Evolutionary conservation across 805 yeast species (phyloP).

Genomic region (Barnettozyma botsteinii): DNA sequence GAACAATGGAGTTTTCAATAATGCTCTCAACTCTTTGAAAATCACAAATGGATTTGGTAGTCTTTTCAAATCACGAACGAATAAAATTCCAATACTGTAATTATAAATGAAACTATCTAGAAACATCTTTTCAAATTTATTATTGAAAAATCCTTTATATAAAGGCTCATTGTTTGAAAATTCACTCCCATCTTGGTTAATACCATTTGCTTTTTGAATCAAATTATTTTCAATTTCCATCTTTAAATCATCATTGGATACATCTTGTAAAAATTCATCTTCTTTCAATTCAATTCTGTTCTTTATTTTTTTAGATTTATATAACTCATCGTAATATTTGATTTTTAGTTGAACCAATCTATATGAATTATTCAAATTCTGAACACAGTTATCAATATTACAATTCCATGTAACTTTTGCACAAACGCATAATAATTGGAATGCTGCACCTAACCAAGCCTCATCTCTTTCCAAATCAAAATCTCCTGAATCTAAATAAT

Average conservation of each 20-base stretch:
- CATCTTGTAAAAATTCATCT: neutral
- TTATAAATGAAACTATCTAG: conserved; percentile 41
- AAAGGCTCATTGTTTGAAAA: no score
- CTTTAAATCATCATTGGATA: conserved; percentile 15
- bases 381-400: conserved; percentile 5
- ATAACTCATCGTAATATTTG: conserved; percentile 1
- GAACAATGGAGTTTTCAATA: conserved; percentile 32
- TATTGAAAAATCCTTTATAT: neutral
- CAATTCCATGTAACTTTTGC: conserved; percentile 29
- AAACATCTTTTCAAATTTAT: conserved; percentile 13
- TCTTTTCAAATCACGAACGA: conserved; percentile 28
- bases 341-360: conserved; percentile 29
- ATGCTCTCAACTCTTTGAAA: conserved; percentile 29
- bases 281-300: neutral
- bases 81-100: conserved; percentile 34
- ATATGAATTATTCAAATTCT: conserved; percentile 32
- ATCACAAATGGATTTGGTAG: conserved; percentile 40
- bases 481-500: conserved; percentile 1
- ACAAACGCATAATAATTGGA: conserved; percentile 34
- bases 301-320: neutral
- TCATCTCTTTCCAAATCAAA: conserved; percentile 16
- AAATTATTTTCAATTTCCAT: conserved; percentile 22
- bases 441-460: conserved; percentile 36
- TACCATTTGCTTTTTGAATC: conserved; percentile 4
- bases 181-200: no score